These are phyloP conservation scores for Chlamydomonas eustigma DNA, from an alignment of 139 green algal species.

Conservation along the genomic window DNA sequence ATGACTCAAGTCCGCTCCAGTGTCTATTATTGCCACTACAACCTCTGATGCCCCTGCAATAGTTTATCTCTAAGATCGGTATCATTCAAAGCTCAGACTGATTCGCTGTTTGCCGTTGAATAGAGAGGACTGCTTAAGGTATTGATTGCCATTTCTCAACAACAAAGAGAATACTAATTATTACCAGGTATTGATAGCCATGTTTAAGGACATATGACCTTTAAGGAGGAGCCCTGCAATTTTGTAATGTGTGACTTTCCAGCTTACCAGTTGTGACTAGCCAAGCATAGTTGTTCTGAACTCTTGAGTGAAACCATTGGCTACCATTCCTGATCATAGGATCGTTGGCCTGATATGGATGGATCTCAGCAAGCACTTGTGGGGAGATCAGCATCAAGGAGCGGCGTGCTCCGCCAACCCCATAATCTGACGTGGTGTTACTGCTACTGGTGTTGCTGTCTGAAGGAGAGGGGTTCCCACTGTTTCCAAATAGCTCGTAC, in stretches of 20 bases:
- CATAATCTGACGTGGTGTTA: background rate
- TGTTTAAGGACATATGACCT: no score
- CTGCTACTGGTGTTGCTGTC: conserved; percentile 8
- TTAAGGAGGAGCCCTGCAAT: no score
- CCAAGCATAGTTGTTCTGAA: conserved; percentile 1
- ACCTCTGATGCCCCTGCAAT: conserved; percentile 16
- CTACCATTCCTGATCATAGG: background rate
- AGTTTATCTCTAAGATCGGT: no score
- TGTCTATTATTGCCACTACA: conserved; percentile 70
- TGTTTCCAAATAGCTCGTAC: no score
- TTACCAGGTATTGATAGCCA: no score
- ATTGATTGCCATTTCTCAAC: no score
- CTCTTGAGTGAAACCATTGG: conserved; percentile 5
- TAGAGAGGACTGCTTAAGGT: no score
- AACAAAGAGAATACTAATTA: no score
- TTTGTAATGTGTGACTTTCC: no score
- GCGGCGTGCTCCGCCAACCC: background rate
- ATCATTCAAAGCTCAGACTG: no score
- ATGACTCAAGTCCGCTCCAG: conserved; percentile 57
- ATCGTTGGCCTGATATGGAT: conserved; percentile 4
- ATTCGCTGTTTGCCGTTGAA: no score
- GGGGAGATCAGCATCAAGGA: background rate
- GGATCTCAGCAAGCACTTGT: background rate
- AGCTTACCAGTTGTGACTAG: background rate
- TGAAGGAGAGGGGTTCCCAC: background rate